These are phyloP conservation scores for Neonectria sp. DNA, from an alignment of 2,329 filamentous ascomycete species.

Conservation along the genomic window DNA sequence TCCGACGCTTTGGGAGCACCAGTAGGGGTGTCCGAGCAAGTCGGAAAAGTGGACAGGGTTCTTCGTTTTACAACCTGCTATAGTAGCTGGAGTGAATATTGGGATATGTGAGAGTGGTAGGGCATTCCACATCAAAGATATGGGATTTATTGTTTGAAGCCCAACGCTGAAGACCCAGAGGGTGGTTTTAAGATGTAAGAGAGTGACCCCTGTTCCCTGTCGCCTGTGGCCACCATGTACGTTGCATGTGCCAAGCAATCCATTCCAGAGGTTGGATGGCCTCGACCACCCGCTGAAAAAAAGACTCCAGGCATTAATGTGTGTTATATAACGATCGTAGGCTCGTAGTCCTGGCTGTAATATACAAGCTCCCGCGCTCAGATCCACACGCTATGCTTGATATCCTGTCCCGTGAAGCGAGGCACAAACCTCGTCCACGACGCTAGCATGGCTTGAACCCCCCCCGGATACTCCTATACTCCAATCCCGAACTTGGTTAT, in stretches of 20 bases:
- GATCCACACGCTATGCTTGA: constrained; percentile 52
- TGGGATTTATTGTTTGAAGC: not conserved
- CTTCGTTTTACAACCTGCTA: not conserved
- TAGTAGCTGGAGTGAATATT: not conserved
- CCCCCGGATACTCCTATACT: constrained; percentile 45
- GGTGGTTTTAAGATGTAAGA: not conserved
- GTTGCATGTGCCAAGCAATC: constrained; percentile 4
- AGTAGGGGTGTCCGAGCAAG: not conserved
- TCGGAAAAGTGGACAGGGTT: not conserved
- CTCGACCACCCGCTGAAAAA: not conserved
- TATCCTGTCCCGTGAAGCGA: constrained; percentile 48
- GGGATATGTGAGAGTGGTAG: not conserved
- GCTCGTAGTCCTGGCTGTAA: constrained; percentile 52
- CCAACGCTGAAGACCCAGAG: not conserved
- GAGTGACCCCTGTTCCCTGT: constrained; percentile 16
- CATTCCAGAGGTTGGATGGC: not conserved
- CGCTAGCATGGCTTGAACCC: constrained; percentile 41
- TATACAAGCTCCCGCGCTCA: constrained; percentile 53
- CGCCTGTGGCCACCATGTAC: not conserved
- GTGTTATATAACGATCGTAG: constrained; percentile 52
- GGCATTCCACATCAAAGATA: not conserved
- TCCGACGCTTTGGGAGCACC: not conserved
- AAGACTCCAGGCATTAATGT: constrained; percentile 44
- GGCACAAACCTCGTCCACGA: constrained; percentile 35
- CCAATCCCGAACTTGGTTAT: constrained; percentile 37